Conservation (phyloP, 805 yeast species). For the Pichia nanzhaoensis region DNA sequence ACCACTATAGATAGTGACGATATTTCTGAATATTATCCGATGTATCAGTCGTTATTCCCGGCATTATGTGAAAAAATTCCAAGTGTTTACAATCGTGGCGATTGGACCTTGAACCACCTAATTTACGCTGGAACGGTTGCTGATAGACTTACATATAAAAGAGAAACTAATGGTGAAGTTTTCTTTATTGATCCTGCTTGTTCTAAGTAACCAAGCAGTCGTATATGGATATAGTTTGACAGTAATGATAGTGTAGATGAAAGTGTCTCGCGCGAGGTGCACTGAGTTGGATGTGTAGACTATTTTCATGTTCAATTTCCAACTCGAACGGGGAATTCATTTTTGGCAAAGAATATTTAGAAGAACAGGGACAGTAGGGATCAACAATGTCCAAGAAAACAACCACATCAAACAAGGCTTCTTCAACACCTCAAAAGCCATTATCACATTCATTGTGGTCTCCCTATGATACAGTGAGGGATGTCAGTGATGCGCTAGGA, state of each 20-base stretch:
- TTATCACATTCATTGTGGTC: conserved; percentile 93
- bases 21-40: conserved; percentile 43
- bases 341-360: too few species aligned
- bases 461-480: conserved; percentile 93
- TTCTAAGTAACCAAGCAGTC: background rate
- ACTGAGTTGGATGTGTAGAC: background rate
- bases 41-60: conserved; percentile 40
- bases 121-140: conserved; percentile 36
- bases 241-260: background rate
- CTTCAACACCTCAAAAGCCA: conserved; percentile 36
- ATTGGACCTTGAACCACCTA: conserved; percentile 42
- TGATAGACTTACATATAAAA: conserved; percentile 24
- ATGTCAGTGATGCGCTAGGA: conserved; percentile 91
- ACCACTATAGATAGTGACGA: conserved; percentile 41
- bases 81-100: conserved; percentile 41
- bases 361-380: background rate
- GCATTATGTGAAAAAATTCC: conserved; percentile 44
- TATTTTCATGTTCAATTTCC: background rate
- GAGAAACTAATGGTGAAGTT: conserved; percentile 24
- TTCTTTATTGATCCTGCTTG: conserved; percentile 16
- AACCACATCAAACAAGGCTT: background rate
- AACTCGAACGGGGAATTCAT: too few species aligned
- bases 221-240: background rate
- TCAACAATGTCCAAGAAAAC: conserved; percentile 7
- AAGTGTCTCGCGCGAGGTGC: background rate